A percentile compares a stretch with the other conserved stretches of the same genome.
These are phyloP conservation scores for Mycoemilia scoparia DNA, from an alignment of 192 early-diverging fungal species.

Conservation along the genomic window DNA sequence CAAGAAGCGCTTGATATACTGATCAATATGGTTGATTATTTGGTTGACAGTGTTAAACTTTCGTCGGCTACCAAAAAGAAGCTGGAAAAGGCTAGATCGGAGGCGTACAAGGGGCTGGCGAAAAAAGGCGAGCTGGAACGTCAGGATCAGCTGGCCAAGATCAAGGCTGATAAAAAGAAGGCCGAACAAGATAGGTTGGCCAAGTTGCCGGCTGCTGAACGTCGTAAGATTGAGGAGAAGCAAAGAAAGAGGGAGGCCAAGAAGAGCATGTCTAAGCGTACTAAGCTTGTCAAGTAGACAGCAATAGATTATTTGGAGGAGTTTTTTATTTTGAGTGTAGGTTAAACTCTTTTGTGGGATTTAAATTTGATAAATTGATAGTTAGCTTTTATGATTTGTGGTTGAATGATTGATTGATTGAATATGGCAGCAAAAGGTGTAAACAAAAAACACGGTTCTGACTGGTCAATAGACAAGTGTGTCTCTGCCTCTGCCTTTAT, in stretches of 20 bases:
- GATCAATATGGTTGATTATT: constrained; percentile 18
- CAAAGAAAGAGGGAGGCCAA: constrained; percentile 52
- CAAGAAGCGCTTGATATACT: constrained; percentile 25
- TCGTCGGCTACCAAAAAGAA: constrained; percentile 31
- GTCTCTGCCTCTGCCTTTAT: too few species aligned
- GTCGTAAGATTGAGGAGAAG: constrained; percentile 74
- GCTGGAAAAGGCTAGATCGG: constrained; percentile 43
- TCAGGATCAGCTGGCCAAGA: constrained; percentile 47
- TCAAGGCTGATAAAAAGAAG: constrained; percentile 46
- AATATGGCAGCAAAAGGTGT: too few species aligned
- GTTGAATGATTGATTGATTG: too few species aligned
- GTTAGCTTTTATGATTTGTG: too few species aligned
- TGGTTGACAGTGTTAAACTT: constrained; percentile 13
- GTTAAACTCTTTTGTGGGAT: too few species aligned
- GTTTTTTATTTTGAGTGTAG: too few species aligned
- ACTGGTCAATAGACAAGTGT: too few species aligned
- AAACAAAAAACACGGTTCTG: too few species aligned
- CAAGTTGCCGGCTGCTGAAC: constrained; percentile 57
- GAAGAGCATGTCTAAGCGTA: constrained; percentile 38
- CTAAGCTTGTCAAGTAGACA: constrained; percentile 33
- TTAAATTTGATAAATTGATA: too few species aligned
- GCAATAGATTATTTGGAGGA: too few species aligned
- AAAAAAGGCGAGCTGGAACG: constrained; percentile 44
- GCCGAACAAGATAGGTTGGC: constrained; percentile 40
- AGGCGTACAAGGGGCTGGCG: constrained; percentile 38